phyloP scores from a whole-genome alignment of 257 asterid genomes.

The Jacaranda copaia region DNA sequence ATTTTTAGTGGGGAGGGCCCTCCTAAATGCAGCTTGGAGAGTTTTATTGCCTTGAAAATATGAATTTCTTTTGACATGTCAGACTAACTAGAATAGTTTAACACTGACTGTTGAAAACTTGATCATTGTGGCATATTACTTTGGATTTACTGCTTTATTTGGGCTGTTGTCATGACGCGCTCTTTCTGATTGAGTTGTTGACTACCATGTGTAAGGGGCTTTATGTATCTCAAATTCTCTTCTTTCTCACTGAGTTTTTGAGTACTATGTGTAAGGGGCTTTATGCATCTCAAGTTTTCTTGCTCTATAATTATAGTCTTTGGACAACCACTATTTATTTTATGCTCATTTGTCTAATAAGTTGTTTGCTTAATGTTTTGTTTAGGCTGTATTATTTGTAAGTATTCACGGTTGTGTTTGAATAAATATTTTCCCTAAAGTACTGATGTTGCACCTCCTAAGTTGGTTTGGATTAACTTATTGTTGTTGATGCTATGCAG shows the following conservation, averaged over 20 bases:
- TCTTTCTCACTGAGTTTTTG: no score
- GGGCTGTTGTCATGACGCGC: no score
- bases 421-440: slow-evolving; percentile 1
- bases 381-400: slow-evolving; percentile 19
- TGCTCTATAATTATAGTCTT: background rate
- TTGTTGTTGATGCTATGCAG: slow-evolving; percentile 53
- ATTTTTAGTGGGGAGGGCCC: background rate
- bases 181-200: no score
- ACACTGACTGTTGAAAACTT: no score
- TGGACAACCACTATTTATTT: background rate
- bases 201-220: no score
- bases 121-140: no score
- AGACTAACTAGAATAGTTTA: no score
- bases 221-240: no score
- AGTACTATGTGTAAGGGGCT: no score
- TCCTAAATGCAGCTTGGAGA: slow-evolving; percentile 13
- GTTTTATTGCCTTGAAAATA: slow-evolving; percentile 14
- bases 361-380: background rate
- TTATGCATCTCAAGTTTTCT: background rate
- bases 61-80: background rate
- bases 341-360: slow-evolving; percentile 14
- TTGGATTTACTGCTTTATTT: no score
- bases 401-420: background rate
- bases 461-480: slow-evolving; percentile 27
- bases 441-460: slow-evolving; percentile 18